Base-by-base conservation (phyloP, 257 asterid species). In the Lantana camara region DNA sequence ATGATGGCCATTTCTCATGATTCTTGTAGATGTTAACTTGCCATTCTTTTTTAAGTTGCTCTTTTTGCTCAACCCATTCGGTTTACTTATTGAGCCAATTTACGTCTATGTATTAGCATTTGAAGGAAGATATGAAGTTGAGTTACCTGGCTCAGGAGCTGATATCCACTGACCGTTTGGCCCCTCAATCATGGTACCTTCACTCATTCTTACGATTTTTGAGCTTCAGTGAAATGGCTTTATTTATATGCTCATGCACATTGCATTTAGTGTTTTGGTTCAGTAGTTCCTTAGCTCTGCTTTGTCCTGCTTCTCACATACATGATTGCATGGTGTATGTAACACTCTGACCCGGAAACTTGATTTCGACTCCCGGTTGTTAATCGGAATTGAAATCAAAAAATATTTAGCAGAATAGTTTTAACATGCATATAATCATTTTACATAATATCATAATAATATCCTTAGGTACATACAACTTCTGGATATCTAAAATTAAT, bases 121-220 rank as follows among this genome's bases (percentile, higher is more conserved):
- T 94, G 82, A 94, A 90, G 82, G 99, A 94, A 81, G 97, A 90
- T 69, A 94, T 90, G 99, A 90, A 88, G 82, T 75, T 94, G 87
- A 94, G 99, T 73, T 94, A 90, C 83, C 83, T 94, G 74, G 96
- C 99, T 48, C 96, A 86, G 81, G 96, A 88, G 86, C 91, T 94
- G 79, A 72, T 90, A 82, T 84, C 96, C 60, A 88, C 92, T 9
- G 99, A 94, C 73, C 97, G 96, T 60, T 81, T 94, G 75, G 95
- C 96, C 76, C 92, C 97, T 75, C 97, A 94, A 77, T 77, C 97
- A 63, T 94, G 99, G 99, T 89, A 90, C 68, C 41, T 52, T 55
- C 50, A 24, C 62, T 24, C 12, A 21, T 35, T 22, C 62, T 44
- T 52, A 3, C 61, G 40, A 49, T 58, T 37, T 49, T 45, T n/a